These are phyloP conservation scores for Onygenales sp. DNA, from an alignment of 2,329 filamentous ascomycete species.

Conservation along the genomic window DNA sequence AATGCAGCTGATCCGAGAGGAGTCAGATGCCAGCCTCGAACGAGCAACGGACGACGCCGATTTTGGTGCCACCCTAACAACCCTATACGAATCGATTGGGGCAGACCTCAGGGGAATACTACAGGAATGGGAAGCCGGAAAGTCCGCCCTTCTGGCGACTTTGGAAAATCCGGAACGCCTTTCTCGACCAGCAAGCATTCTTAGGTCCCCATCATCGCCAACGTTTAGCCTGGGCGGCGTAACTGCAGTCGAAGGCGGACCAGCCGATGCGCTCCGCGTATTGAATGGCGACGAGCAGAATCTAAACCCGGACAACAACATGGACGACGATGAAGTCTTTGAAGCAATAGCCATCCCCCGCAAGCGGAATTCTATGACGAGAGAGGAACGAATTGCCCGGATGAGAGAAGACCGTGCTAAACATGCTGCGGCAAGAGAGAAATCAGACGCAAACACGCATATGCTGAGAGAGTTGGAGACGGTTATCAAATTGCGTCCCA, in stretches of 20 bases:
- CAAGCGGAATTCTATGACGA: slow-evolving; percentile 59
- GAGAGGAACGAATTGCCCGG: slow-evolving; percentile 79
- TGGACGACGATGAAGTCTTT: slow-evolving; percentile 67
- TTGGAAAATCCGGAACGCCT: slow-evolving; percentile 59
- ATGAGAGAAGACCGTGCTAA: slow-evolving; percentile 79
- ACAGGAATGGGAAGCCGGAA: slow-evolving; percentile 80
- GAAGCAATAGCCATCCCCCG: slow-evolving; percentile 76
- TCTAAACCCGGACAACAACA: slow-evolving; percentile 20
- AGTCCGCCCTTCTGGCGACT: slow-evolving; percentile 68
- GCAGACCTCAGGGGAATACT: slow-evolving; percentile 71
- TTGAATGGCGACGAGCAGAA: slow-evolving; percentile 59
- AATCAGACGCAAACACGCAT: slow-evolving; percentile 69
- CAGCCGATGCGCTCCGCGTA: slow-evolving; percentile 63
- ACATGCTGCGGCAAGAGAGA: slow-evolving; percentile 62
- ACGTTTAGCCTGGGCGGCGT: slow-evolving; percentile 36
- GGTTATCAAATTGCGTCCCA: slow-evolving; percentile 58
- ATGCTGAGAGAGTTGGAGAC: slow-evolving; percentile 93
- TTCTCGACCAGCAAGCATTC: slow-evolving; percentile 39
- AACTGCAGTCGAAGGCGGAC: slow-evolving; percentile 43
- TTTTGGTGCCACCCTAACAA: slow-evolving; percentile 66
- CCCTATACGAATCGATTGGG: slow-evolving; percentile 92
- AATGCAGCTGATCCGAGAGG: slow-evolving; percentile 81
- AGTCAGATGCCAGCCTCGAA: slow-evolving; percentile 71
- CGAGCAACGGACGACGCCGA: slow-evolving; percentile 59
- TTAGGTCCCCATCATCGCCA: slow-evolving; percentile 33